Conservation (phyloP, 345 rosid species). For the Viola odorata region DNA sequence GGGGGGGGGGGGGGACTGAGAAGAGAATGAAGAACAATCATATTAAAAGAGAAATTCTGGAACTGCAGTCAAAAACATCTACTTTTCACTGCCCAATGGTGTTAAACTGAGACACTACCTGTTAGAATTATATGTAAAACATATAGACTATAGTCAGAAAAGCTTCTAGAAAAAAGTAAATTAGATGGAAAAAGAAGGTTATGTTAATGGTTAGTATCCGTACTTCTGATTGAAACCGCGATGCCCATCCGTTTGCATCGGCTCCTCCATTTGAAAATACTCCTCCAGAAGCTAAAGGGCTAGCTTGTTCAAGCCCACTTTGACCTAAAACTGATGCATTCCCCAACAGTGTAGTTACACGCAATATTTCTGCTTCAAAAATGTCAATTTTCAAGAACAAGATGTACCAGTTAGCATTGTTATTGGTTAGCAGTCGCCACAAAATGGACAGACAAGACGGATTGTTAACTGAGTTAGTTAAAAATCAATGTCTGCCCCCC, state of each 20-base stretch:
- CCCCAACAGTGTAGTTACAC: conserved; percentile 98
- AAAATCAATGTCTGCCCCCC: conserved; percentile 27
- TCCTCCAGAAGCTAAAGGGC: conserved; percentile 91
- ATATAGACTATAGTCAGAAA: conserved; percentile 45
- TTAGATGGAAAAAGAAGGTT: conserved; percentile 65
- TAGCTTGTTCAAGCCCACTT: conserved; percentile 93
- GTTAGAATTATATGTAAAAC: conserved; percentile 49
- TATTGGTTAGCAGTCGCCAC: conserved; percentile 59
- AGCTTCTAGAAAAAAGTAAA: conserved; percentile 44
- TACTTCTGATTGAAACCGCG: conserved; percentile 99
- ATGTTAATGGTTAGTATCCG: conserved; percentile 97
- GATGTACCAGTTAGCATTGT: conserved; percentile 90
- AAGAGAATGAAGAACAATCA: no score
- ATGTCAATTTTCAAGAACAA: conserved; percentile 95
- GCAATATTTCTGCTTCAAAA: conserved; percentile 97
- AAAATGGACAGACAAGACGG: conserved; percentile 46
- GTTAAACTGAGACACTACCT: conserved; percentile 44
- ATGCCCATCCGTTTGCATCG: conserved; percentile 85
- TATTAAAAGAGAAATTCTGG: conserved; percentile 9
- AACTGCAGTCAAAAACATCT: conserved; percentile 22
- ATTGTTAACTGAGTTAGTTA: conserved; percentile 54
- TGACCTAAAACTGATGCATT: conserved; percentile 98
- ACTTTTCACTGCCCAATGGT: conserved; percentile 20
- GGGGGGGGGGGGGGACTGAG: no score
- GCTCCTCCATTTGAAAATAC: conserved; percentile 88